Percentiles rank a stretch among this genome's conserved stretches.
Evolutionary conservation across 148 eudicot species (phyloP).

Genomic region (Talinum fruticosum): DNA sequence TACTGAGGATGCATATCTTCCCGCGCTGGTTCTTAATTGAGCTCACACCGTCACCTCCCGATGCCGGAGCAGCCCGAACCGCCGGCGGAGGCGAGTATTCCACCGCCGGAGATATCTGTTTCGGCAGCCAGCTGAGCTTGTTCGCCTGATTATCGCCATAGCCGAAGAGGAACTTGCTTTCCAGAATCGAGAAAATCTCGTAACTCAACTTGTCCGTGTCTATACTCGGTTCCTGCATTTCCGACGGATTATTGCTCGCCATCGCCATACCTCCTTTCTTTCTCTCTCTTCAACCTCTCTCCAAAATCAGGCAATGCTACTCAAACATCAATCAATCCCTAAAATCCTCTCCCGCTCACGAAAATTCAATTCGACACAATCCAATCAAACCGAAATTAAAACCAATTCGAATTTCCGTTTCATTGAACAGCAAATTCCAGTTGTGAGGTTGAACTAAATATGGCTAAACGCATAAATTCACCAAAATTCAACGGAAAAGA

Average conservation of each 20-base stretch:
- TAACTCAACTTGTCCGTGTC: slow-evolving; percentile 91
- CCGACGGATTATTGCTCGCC: slow-evolving; percentile 25
- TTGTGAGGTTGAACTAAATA: neutral
- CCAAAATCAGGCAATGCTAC: neutral
- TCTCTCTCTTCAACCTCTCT: neutral
- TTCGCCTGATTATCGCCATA: slow-evolving; percentile 48
- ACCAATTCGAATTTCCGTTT: neutral
- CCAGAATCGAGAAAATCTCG: slow-evolving; percentile 84
- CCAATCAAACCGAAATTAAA: neutral
- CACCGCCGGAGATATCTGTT: slow-evolving; percentile 36
- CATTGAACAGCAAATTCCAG: neutral
- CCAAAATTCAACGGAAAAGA: neutral
- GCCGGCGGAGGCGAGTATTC: slow-evolving; percentile 18
- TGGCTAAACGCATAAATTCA: neutral
- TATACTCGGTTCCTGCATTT: slow-evolving; percentile 73
- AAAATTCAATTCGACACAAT: neutral
- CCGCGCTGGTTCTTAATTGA: slow-evolving; percentile 74
- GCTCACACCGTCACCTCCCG: slow-evolving; percentile 22
- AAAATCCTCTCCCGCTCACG: neutral
- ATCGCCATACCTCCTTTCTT: neutral
- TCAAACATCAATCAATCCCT: neutral
- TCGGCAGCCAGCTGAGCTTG: slow-evolving; percentile 50
- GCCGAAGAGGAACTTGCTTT: slow-evolving; percentile 82
- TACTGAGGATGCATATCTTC: slow-evolving; percentile 66
- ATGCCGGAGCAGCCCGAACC: neutral